phyloP scores from a whole-genome alignment of 345 rosid species.

The Citrus maxima region DNA sequence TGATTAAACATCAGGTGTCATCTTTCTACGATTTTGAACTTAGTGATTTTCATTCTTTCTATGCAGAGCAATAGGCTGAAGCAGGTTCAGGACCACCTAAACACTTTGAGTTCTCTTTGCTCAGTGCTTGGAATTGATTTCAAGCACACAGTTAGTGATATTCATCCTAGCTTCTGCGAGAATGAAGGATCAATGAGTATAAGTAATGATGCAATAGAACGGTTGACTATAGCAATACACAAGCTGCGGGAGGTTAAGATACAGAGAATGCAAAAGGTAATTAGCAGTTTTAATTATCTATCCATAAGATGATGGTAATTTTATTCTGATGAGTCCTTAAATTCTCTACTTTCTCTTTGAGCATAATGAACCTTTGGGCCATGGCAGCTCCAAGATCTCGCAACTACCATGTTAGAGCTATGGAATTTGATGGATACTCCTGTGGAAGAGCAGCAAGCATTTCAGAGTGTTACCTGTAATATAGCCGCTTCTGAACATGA shows the following conservation, averaged over 20 bases:
- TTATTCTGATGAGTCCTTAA: slow-evolving; percentile 4
- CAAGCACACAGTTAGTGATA: slow-evolving; percentile 43
- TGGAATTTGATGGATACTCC: slow-evolving; percentile 99
- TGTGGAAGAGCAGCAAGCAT: slow-evolving; percentile 86
- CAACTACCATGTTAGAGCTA: slow-evolving; percentile 83
- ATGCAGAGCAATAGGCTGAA: slow-evolving; percentile 66
- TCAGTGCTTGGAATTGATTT: slow-evolving; percentile 79
- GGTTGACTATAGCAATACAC: slow-evolving; percentile 40
- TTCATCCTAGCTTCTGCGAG: slow-evolving; percentile 57
- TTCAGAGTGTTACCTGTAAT: slow-evolving; percentile 84
- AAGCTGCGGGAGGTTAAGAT: slow-evolving; percentile 66
- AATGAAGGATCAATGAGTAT: slow-evolving; percentile 50
- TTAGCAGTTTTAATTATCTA: neutral
- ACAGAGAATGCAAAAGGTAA: slow-evolving; percentile 90
- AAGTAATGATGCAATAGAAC: slow-evolving; percentile 54
- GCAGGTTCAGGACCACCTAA: slow-evolving; percentile 50
- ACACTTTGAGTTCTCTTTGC: slow-evolving; percentile 48
- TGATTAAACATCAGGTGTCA: neutral
- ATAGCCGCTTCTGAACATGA: slow-evolving; percentile 95
- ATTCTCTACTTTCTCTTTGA: neutral
- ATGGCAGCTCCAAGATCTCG: slow-evolving; percentile 95
- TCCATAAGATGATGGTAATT: slow-evolving; percentile 2
- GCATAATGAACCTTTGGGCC: slow-evolving; percentile 7
- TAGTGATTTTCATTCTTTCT: slow-evolving; percentile 2
- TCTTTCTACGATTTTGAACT: neutral